These are phyloP conservation scores for Dendrocalamus latiflorus DNA, from an alignment of 202 grass and related monocot species.

Conservation along the genomic window DNA sequence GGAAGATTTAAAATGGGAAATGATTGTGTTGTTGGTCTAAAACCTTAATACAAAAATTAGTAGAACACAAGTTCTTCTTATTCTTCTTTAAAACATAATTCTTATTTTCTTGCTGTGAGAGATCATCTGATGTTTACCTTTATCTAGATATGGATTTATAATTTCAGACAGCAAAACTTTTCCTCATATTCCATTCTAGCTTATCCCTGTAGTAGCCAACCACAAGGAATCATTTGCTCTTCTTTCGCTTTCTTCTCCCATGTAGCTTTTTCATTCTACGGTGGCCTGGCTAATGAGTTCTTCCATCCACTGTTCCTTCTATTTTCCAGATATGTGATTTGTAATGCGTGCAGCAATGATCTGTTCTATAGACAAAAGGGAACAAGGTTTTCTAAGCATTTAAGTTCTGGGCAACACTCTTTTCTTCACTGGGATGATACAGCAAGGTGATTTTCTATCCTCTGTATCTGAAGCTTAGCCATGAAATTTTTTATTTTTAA, in stretches of 20 bases:
- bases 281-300: slow-evolving; percentile 13
- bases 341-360: slow-evolving; percentile 70
- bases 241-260: slow-evolving; percentile 7
- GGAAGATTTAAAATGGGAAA: neutral
- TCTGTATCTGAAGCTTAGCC: slow-evolving; percentile 1
- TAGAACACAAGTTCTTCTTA: neutral
- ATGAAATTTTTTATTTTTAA: neutral
- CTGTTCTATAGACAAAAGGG: slow-evolving; percentile 89
- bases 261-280: neutral
- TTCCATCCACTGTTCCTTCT: slow-evolving; percentile 23
- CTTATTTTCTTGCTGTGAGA: neutral
- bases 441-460: slow-evolving; percentile 53
- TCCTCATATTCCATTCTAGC: slow-evolving; percentile 8
- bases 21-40: neutral
- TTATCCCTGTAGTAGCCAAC: neutral
- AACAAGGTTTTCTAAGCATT: slow-evolving; percentile 68
- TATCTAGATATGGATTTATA: slow-evolving; percentile 5
- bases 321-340: slow-evolving; percentile 72
- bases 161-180: neutral
- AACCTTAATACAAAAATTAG: neutral
- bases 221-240: slow-evolving; percentile 4
- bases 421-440: slow-evolving; percentile 93
- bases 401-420: slow-evolving; percentile 77
- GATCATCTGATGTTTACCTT: neutral
- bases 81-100: neutral